Percentiles rank a stretch among this genome's conserved stretches.
Conservation (phyloP, 2,329 filamentous ascomycete species). For the Helminthosporium solani region DNA sequence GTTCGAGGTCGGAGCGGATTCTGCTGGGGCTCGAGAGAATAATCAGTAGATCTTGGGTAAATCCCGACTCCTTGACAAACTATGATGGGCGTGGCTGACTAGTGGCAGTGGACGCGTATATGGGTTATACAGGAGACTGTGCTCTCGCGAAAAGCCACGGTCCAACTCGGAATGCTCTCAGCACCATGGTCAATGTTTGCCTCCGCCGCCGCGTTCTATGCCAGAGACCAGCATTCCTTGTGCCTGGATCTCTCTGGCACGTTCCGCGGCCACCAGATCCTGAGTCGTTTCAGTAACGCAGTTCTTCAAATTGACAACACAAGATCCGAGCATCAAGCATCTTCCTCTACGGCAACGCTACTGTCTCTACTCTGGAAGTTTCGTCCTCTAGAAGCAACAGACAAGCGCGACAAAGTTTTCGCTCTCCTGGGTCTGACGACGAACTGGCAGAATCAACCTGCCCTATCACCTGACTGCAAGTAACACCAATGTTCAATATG, state of each 20-base stretch:
- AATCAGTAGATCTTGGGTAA: constrained; percentile 14
- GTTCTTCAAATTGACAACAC: constrained; percentile 19
- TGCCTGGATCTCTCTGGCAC: constrained; percentile 12
- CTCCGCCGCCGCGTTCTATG: constrained; percentile 14
- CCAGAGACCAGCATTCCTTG: constrained; percentile 12
- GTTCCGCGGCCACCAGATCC: constrained; percentile 10
- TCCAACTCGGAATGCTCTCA: constrained; percentile 19
- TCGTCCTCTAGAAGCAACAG: constrained; percentile 18
- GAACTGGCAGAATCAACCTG: constrained; percentile 14
- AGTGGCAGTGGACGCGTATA: constrained; percentile 20
- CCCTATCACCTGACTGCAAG: constrained; percentile 18
- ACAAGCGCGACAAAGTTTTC: constrained; percentile 23
- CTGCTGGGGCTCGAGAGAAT: constrained; percentile 16
- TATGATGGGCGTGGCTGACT: neutral
- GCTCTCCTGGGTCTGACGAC: constrained; percentile 19
- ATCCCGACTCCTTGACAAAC: neutral
- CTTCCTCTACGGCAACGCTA: neutral
- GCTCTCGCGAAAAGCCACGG: constrained; percentile 17
- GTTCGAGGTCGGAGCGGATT: constrained; percentile 12
- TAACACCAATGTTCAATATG: neutral
- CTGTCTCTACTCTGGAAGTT: constrained; percentile 21
- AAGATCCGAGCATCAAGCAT: constrained; percentile 7
- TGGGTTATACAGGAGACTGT: constrained; percentile 28
- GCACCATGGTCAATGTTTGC: constrained; percentile 25
- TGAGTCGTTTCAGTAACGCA: constrained; percentile 16